Evolutionary conservation across 2,329 filamentous ascomycete species (phyloP).

Genomic region (Penicillium decumbens): DNA sequence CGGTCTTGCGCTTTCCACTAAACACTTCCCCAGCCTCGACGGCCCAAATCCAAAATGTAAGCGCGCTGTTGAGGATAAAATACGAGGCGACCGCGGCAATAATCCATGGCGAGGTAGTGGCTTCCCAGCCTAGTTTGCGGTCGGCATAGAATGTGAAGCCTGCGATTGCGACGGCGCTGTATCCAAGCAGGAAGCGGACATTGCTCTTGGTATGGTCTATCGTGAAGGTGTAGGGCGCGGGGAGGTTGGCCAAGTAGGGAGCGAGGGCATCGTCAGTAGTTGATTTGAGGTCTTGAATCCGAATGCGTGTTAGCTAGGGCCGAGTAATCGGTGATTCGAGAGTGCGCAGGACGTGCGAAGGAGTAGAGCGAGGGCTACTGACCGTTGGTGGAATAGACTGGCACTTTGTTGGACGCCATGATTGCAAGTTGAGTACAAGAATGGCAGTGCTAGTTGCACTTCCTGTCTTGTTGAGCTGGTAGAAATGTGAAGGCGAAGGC

Average conservation of each 20-base stretch:
- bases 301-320: constrained; percentile 2
- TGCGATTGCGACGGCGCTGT: constrained; percentile 72
- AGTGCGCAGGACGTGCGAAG: not conserved
- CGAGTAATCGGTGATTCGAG: not conserved
- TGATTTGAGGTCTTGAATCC: constrained; percentile 77
- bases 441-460: not conserved
- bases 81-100: constrained; percentile 74
- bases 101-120: constrained; percentile 71
- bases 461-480: not conserved
- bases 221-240: constrained; percentile 58
- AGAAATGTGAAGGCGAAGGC: not conserved
- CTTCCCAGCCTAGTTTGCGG: constrained; percentile 84
- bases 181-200: constrained; percentile 77
- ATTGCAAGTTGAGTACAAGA: constrained; percentile 22
- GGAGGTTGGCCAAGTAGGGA: constrained; percentile 86
- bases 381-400: constrained; percentile 46
- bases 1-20: constrained; percentile 65
- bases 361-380: constrained; percentile 20
- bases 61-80: constrained; percentile 67
- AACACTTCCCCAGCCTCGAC: constrained; percentile 82
- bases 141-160: constrained; percentile 85
- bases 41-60: constrained; percentile 79
- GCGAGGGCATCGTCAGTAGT: constrained; percentile 91
- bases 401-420: constrained; percentile 37
- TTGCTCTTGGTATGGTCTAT: constrained; percentile 79